Conservation (phyloP, 139 green algal species). For the Chlamydomonas urium region DNA sequence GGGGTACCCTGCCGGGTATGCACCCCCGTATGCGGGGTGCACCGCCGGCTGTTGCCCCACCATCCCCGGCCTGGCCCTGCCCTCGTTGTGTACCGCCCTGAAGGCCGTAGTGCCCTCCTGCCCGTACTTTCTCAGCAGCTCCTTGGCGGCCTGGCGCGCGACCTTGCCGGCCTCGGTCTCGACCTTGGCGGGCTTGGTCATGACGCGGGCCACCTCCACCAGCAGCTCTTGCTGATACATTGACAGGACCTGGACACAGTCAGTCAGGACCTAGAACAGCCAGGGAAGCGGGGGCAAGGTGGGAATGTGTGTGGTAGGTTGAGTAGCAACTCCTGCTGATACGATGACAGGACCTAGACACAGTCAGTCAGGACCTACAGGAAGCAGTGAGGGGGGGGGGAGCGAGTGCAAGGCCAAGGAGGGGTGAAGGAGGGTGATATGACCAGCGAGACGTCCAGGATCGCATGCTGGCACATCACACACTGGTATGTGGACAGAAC, state of each 20-base stretch:
- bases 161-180: conserved; percentile 29
- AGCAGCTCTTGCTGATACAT: conserved; percentile 44
- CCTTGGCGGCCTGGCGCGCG: conserved; percentile 28
- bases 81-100: conserved; percentile 14
- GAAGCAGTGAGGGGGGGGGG: no score
- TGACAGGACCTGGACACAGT: conserved; percentile 32
- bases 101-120: conserved; percentile 31
- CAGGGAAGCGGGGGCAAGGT: neutral
- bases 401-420: no score
- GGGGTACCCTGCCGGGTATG: no score
- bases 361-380: no score
- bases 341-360: no score
- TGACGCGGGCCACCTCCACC: conserved; percentile 46
- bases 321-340: no score
- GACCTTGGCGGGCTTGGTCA: conserved; percentile 25
- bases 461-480: no score
- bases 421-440: no score
- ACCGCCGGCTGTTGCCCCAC: neutral
- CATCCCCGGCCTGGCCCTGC: neutral
- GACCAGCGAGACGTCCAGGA: no score
- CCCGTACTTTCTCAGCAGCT: conserved; percentile 36
- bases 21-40: no score
- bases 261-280: conserved; percentile 35
- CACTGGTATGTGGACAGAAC: no score
- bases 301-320: no score